Evolutionary conservation across 1,139 yeast genomes (phyloP), one percentile per base, ranked within the genome.

Genomic region (Pichia sp.): DNA sequence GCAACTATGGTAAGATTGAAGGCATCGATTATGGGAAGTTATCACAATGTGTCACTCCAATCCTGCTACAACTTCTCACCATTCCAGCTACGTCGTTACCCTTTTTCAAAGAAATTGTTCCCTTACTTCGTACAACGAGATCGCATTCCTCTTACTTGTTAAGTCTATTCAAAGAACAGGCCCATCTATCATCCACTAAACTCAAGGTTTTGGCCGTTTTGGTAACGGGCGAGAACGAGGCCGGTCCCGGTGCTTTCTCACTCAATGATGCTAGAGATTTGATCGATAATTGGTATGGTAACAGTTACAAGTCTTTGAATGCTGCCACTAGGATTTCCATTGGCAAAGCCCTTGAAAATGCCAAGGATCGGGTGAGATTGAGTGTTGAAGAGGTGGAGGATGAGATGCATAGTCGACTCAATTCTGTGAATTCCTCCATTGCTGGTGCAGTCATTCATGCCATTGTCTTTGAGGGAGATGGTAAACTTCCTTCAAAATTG

Each of bases 171-270:
- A 72, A 78, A 23, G 87, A 80, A 33, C 71, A 70, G 22, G 95
- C 93, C 6, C 81, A 81, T 57, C 59, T 87, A 14, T 67, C 93
- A 3, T 74, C 78, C n/a, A 69, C 74, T 27, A 85, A 83, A 55
- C 60, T 87, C 12, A 96, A 96, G 1, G 83, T 77, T 40, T 60
- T 93, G 23, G 94, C 98, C 0, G 78, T 86, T 6, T 78, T 88
- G 14, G 96, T 88, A 5, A 93, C 86, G 57, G 98, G 98, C 24
- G 98, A 91, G 55, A 68, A 78, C 1, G 95, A 85, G 45, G 95
- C 97, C 5, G 97, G 96, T 1, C 88, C 95, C 1, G 88, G 81
- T 48, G 97, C 97, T 0, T 93, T 93, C 59, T 74, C 86, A 10
- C 58, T 91, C 32, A 82, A 72, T 29, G 74, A 75, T 47, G 97